Conservation (phyloP, 1,139 yeast species). For the Blastobotrys capitulatus region DNA sequence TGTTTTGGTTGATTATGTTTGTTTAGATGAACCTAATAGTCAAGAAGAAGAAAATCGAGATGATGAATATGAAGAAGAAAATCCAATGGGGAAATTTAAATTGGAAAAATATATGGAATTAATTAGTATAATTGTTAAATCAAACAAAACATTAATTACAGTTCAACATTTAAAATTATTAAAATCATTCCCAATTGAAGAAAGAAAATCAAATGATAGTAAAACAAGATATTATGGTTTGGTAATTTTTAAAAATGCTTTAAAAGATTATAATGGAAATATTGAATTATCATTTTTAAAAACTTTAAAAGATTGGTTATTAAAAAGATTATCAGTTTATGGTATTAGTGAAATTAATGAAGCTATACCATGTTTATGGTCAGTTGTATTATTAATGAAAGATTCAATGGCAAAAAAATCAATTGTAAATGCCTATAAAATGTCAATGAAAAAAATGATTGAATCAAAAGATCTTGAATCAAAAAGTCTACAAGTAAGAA, state of each 20-base stretch:
- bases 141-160: conserved; percentile 5
- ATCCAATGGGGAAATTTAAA: background rate
- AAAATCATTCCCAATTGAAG: conserved; percentile 11
- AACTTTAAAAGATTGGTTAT: conserved; percentile 8
- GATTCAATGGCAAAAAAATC: background rate
- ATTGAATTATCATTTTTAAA: conserved; percentile 9
- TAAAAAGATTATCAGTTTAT: conserved; percentile 11
- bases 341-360: conserved; percentile 12
- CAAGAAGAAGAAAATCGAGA: background rate
- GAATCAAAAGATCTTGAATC: background rate
- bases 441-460: conserved; percentile 7
- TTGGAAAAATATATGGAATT: conserved; percentile 6
- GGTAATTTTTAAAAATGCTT: conserved; percentile 9
- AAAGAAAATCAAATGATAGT: conserved; percentile 4
- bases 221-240: conserved; percentile 10
- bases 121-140: conserved; percentile 7
- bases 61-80: conserved; percentile 2
- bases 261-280: conserved; percentile 2
- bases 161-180: conserved; percentile 7
- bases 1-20: conserved; percentile 9
- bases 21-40: background rate
- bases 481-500: conserved; percentile 5
- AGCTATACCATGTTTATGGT: conserved; percentile 15
- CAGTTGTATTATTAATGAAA: conserved; percentile 8
- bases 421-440: conserved; percentile 3